Evolutionary conservation across 2,329 filamentous ascomycete genomes (phyloP), one percentile per base, ranked within the genome.

Genomic region (Canariomyces notabilis): DNA sequence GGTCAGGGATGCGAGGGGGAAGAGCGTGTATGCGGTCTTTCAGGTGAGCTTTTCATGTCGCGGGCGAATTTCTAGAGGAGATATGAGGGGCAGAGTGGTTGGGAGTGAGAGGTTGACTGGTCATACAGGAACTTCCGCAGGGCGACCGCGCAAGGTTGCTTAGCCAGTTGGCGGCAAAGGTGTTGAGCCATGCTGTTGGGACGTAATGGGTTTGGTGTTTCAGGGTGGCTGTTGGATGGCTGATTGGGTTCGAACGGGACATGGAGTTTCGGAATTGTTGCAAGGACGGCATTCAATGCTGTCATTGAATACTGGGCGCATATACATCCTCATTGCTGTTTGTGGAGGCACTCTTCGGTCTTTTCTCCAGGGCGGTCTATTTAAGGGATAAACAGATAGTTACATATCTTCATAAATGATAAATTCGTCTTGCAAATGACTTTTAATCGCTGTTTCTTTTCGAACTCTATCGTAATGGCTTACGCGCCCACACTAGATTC

Each of bases 21-120:
- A 96, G 82, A 95, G 88, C 62, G 93, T 98, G 5, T 97, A 94
- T 67, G 75, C 82, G 21, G 93, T 96, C 14, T 97, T 91, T 64
- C 82, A 79, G 69, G 74, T 73, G 58, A 67, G 66, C 61, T 37
- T 16, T 33, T 52, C 6, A n/a, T 50, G 26, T 29, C 14, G 26
- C 14, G 6, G 26, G 26, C 26, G 26, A 29, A 29, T 29, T 6
- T 18, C 15, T 31, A 5, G 6, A 19, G 34, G 14, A 8, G 29
- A 2, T 19, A 15, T n/a, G 8, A 19, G 31, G 15, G 20, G 1
- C 1, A n/a, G 12, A 5, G 19, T 20, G 11, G 7, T 29, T 35
- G 7, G 8, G 35, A 37, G 16, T 2, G 15, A n/a, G 19, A 8
- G 3, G 23, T 7, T 31, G 38, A 20, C n/a, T 21, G 38, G 12